Percentiles rank a stretch among this genome's conserved stretches.
These are phyloP conservation scores for Eleusine coracana DNA, from an alignment of 176 grass and related monocot genomes.

Conservation along the genomic window DNA sequence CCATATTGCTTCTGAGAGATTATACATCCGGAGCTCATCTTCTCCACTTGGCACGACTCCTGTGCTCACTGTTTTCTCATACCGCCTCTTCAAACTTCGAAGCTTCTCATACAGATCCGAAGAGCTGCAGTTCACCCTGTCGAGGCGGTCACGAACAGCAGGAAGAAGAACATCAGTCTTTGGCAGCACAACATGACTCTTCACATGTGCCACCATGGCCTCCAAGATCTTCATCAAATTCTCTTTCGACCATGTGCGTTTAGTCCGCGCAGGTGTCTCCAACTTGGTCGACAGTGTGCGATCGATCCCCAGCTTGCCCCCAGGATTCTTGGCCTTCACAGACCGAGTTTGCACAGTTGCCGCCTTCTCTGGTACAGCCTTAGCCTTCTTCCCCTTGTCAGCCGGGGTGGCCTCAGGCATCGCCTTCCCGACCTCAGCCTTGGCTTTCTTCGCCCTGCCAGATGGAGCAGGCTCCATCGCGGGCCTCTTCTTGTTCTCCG, in stretches of 20 bases:
- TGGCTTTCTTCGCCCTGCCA: slow-evolving; percentile 40
- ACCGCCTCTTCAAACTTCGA: background rate
- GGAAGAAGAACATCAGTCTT: slow-evolving; percentile 1
- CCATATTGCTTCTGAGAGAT: too few species aligned
- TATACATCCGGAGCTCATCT: too few species aligned
- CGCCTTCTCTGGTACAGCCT: too few species aligned
- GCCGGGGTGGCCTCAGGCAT: background rate
- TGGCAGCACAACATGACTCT: background rate
- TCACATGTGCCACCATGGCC: slow-evolving; percentile 10
- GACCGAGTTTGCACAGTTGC: too few species aligned
- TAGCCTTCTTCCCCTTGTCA: background rate
- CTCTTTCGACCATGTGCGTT: background rate
- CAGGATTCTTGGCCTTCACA: slow-evolving; percentile 11
- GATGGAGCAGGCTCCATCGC: background rate
- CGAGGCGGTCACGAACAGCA: slow-evolving; percentile 16
- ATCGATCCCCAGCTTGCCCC: background rate
- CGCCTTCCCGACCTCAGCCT: background rate
- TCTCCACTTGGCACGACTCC: background rate
- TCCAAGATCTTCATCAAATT: slow-evolving; percentile 47
- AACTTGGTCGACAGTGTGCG: background rate
- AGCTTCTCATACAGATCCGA: slow-evolving; percentile 40
- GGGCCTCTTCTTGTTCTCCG: slow-evolving; percentile 31
- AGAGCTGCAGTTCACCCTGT: background rate
- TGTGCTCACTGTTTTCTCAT: slow-evolving; percentile 4
- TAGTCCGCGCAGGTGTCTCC: background rate